A percentile compares a stretch with the other conserved stretches of the same genome.
These are phyloP conservation scores for Phytophthora aleatoria DNA, from an alignment of 352 stramenopile species.

Conservation along the genomic window DNA sequence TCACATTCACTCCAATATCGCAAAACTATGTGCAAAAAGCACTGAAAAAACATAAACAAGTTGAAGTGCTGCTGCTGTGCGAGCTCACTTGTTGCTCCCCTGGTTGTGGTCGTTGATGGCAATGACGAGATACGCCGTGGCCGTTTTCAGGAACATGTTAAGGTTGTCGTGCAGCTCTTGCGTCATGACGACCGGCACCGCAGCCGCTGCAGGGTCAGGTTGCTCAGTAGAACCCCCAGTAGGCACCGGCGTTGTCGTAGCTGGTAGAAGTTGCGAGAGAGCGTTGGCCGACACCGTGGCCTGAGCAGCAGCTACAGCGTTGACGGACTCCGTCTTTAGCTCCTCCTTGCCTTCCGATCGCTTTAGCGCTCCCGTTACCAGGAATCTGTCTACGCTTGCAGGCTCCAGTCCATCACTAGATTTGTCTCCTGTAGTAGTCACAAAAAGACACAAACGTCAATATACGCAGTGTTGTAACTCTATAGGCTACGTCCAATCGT, in stretches of 20 bases:
- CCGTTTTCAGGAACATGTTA: slow-evolving; percentile 43
- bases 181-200: slow-evolving; percentile 18
- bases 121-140: slow-evolving; percentile 41
- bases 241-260: neutral
- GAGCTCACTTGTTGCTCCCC: slow-evolving; percentile 6
- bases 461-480: neutral
- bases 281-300: slow-evolving; percentile 11
- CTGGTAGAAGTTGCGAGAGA: slow-evolving; percentile 24
- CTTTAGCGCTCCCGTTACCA: slow-evolving; percentile 17
- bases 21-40: slow-evolving; percentile 6
- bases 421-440: slow-evolving; percentile 24
- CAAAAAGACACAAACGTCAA: neutral
- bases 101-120: slow-evolving; percentile 35
- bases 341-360: neutral
- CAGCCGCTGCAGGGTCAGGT: neutral
- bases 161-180: slow-evolving; percentile 33
- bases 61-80: slow-evolving; percentile 9
- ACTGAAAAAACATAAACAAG: slow-evolving; percentile 20
- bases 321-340: slow-evolving; percentile 6
- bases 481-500: neutral
- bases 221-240: neutral
- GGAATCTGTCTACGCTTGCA: slow-evolving; percentile 24
- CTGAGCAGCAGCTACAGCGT: slow-evolving; percentile 5
- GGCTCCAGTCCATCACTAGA: slow-evolving; percentile 2
- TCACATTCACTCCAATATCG: neutral